Evolutionary conservation across 495 filamentous ascomycete species (phyloP).

Genomic region (Lasiosphaeria ovina): DNA sequence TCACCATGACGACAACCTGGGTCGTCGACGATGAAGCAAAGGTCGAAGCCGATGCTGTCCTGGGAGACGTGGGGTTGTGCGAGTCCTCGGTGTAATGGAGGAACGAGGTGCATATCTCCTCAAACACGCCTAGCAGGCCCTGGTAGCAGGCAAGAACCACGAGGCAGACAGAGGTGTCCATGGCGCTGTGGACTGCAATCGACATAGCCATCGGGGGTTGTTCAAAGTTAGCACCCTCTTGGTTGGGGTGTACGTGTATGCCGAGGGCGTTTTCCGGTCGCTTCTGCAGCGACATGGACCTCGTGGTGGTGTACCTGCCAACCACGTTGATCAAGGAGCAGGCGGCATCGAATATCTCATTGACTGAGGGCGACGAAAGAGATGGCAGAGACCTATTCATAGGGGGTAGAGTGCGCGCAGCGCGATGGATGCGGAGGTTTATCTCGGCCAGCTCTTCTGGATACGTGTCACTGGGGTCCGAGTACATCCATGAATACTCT

Average conservation of each 20-base stretch:
- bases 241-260: neutral
- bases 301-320: constrained; percentile 6
- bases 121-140: constrained; percentile 16
- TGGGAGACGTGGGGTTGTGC: constrained; percentile 2
- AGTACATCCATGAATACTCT: constrained; percentile 9
- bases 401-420: neutral
- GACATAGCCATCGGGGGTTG: neutral
- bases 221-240: neutral
- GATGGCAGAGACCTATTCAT: neutral
- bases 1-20: constrained; percentile 8
- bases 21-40: constrained; percentile 2
- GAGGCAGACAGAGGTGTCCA: constrained; percentile 12
- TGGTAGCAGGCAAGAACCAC: constrained; percentile 16
- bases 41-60: neutral
- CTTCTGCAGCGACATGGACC: neutral
- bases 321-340: constrained; percentile 19
- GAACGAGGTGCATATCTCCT: constrained; percentile 11
- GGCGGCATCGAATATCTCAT: constrained; percentile 18
- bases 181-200: constrained; percentile 2
- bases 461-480: neutral
- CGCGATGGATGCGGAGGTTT: constrained; percentile 16
- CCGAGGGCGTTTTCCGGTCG: neutral
- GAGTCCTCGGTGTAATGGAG: neutral
- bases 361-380: constrained; percentile 10
- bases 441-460: constrained; percentile 7